These are phyloP conservation scores for Hypoxylon fuscum DNA, from an alignment of 495 filamentous ascomycete genomes.

Conservation along the genomic window DNA sequence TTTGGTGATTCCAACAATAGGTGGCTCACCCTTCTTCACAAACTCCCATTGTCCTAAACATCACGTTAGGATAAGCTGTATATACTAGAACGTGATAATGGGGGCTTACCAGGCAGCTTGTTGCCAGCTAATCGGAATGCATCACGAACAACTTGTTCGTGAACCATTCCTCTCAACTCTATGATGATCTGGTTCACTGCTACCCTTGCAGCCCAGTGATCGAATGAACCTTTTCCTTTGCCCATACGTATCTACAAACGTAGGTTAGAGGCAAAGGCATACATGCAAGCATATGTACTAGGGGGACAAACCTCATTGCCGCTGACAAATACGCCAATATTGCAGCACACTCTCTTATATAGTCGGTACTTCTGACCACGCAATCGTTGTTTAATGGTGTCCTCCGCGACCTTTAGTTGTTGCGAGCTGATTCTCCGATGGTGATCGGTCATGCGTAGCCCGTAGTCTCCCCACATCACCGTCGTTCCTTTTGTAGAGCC, in stretches of 20 bases:
- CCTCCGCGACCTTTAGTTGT: conserved; percentile 87
- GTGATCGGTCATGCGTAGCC: conserved; percentile 91
- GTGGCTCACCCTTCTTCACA: conserved; percentile 89
- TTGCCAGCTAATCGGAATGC: conserved; percentile 93
- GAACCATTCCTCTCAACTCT: conserved; percentile 88
- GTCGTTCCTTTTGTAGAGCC: conserved; percentile 93
- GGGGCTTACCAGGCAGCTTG: conserved; percentile 86
- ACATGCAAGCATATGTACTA: background rate
- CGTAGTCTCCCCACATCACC: conserved; percentile 95
- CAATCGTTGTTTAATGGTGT: conserved; percentile 86
- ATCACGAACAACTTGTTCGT: conserved; percentile 94
- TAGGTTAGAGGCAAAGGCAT: conserved; percentile 11
- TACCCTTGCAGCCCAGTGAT: conserved; percentile 92
- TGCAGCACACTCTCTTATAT: conserved; percentile 89
- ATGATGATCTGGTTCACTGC: conserved; percentile 89
- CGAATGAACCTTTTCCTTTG: conserved; percentile 97
- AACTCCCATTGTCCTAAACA: conserved; percentile 86
- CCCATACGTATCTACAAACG: conserved; percentile 81
- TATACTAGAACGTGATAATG: background rate
- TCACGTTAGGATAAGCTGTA: conserved; percentile 31
- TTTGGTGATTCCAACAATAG: conserved; percentile 94
- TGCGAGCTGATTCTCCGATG: conserved; percentile 88
- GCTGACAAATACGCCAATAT: conserved; percentile 92
- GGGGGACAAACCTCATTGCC: conserved; percentile 79
- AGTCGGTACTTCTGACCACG: conserved; percentile 92